Evolutionary conservation across 2,329 filamentous ascomycete species (phyloP).

Genomic region (Passalora sequoiae): DNA sequence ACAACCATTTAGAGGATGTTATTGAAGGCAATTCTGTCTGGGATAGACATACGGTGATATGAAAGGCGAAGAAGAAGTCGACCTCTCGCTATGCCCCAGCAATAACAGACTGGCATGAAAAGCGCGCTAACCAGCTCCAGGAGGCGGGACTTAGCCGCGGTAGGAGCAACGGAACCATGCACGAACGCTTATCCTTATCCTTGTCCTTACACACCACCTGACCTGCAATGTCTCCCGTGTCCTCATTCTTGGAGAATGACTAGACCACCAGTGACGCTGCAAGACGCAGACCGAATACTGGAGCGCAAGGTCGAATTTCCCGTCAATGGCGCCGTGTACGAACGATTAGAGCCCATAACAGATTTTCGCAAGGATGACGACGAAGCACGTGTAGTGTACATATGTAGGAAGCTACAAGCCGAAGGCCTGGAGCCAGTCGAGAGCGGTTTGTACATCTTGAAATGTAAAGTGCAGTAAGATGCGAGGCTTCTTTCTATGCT

Average conservation of each 20-base stretch:
- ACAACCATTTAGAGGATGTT: too few species aligned
- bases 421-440: conserved; percentile 2
- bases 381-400: conserved; percentile 29
- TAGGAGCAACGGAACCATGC: not conserved
- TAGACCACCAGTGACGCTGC: conserved; percentile 19
- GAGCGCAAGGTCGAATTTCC: conserved; percentile 17
- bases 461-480: conserved; percentile 31
- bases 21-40: too few species aligned
- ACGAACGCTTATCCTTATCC: conserved; percentile 1
- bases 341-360: conserved; percentile 26
- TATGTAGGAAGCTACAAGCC: conserved; percentile 18
- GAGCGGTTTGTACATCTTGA: conserved; percentile 22
- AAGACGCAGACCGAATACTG: conserved; percentile 18
- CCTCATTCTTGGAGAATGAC: conserved; percentile 10
- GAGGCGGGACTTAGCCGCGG: not conserved
- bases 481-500: too few species aligned
- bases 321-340: conserved; percentile 12
- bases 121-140: too few species aligned
- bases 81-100: too few species aligned
- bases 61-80: too few species aligned
- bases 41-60: too few species aligned
- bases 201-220: too few species aligned
- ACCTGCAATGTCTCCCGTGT: too few species aligned
- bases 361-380: conserved; percentile 31
- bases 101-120: too few species aligned